Evolutionary conservation across 345 rosid genomes (phyloP).

Genomic region (Gossypium rotundifolium): DNA sequence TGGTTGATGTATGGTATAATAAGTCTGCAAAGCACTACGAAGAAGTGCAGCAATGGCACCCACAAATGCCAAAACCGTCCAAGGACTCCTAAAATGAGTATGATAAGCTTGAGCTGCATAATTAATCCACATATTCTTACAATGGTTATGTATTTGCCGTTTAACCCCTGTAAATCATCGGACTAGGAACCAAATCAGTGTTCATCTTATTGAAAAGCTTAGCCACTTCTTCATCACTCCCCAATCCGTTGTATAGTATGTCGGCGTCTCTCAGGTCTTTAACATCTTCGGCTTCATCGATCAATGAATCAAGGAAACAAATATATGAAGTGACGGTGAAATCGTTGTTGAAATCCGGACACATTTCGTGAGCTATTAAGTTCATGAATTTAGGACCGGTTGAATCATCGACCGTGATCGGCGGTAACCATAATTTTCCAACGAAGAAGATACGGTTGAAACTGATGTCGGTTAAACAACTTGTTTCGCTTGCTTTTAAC

Average conservation of each 20-base stretch:
- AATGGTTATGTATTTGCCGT: not conserved
- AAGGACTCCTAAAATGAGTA: not conserved
- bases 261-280: conserved; percentile 6
- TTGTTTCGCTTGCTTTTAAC: no score
- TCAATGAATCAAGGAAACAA: not conserved
- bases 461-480: no score
- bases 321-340: no score
- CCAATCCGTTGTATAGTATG: conserved; percentile 11
- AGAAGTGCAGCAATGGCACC: not conserved
- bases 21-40: not conserved
- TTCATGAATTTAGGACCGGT: no score
- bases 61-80: not conserved
- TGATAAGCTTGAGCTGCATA: conserved; percentile 8
- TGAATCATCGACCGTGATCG: not conserved
- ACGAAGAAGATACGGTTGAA: no score
- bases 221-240: conserved; percentile 4
- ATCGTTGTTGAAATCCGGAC: not conserved
- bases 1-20: not conserved
- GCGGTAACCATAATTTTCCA: not conserved
- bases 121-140: not conserved
- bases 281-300: conserved; percentile 17
- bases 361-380: not conserved
- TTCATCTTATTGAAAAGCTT: not conserved
- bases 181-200: not conserved
- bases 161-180: not conserved